phyloP scores from a whole-genome alignment of 805 yeast species.

The Candida multigemmis region DNA sequence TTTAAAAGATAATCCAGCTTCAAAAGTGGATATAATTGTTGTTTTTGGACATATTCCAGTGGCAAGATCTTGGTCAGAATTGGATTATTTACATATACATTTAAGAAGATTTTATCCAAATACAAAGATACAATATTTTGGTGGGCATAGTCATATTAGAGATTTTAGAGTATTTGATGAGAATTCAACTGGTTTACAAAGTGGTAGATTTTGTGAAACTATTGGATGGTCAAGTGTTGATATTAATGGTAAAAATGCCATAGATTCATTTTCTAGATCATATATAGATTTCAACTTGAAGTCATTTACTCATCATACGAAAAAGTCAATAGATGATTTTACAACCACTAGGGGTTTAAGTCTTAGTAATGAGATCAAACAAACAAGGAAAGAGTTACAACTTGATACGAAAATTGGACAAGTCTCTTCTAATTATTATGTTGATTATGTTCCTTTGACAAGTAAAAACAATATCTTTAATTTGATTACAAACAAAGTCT shows the following conservation, averaged over 20 bases:
- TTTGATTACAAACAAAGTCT: conserved; percentile 47
- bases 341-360: conserved; percentile 46
- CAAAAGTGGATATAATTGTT: conserved; percentile 53
- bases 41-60: conserved; percentile 75
- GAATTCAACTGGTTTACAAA: conserved; percentile 70
- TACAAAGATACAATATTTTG: conserved; percentile 72
- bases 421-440: conserved; percentile 59
- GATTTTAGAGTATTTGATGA: conserved; percentile 69
- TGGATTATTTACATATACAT: conserved; percentile 33
- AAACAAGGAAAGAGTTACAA: conserved; percentile 37
- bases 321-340: conserved; percentile 20
- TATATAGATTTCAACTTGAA: conserved; percentile 77
- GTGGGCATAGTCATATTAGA: conserved; percentile 90
- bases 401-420: conserved; percentile 52
- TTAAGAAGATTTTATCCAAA: conserved; percentile 55
- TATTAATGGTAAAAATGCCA: conserved; percentile 9
- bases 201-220: conserved; percentile 91
- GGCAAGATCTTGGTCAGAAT: conserved; percentile 44
- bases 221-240: conserved; percentile 76
- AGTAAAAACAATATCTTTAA: conserved; percentile 45
- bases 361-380: conserved; percentile 35
- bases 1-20: conserved; percentile 17
- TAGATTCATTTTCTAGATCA: conserved; percentile 37
- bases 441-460: conserved; percentile 53
- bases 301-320: conserved; percentile 60